Evolutionary conservation across 1,284 basidiomycete genomes (phyloP), one percentile per base, ranked within the genome.

Genomic region (Polyporus tsugae): DNA sequence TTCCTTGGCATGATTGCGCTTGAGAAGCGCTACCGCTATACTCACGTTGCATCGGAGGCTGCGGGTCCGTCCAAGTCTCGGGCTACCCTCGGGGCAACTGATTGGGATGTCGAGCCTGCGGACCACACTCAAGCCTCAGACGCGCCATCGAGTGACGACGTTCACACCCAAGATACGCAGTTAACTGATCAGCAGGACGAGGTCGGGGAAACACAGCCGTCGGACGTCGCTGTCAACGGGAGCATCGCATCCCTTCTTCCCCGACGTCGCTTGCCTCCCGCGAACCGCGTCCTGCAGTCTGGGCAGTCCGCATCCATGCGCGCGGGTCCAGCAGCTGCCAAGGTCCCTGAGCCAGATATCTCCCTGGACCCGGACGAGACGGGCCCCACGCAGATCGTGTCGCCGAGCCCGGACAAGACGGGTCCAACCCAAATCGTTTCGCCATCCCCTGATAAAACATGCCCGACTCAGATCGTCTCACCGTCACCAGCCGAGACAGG

Each of bases 281-380:
- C 66, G 22, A 74, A 63, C 15, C 63, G 57, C 15, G 55, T 41
- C 6, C 49, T 72, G 1, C 67, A 66, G 57, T 7, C 58, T 10
- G 61, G 64, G 2, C 38, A 46, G 53, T 60, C 62, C 11, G 10
- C 63, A 25, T 38, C 22, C 38, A 9, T 33, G 29, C 52, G 6
- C 15, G 15, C 15, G 15, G 52, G 52, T 4, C 29, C 52, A 19
- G 38, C 15, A 15, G 38, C 58, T 15, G 38, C 58, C 25, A 60
- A 25, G 25, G 58, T 25, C 13, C 38, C 39, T 38, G 38, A 39
- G 39, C 38, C 38, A 2, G 58, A 41, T 3, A 38, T 25, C 19
- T 60, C 39, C 25, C 22, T 22, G 4, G 79, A 79, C 41, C 78
- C 79, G 9, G 78, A 78, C 59, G 72, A 67, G 52, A 64, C 62